phyloP scores from a whole-genome alignment of 139 green algal species.

The Chlamydomonas schloesseri region DNA sequence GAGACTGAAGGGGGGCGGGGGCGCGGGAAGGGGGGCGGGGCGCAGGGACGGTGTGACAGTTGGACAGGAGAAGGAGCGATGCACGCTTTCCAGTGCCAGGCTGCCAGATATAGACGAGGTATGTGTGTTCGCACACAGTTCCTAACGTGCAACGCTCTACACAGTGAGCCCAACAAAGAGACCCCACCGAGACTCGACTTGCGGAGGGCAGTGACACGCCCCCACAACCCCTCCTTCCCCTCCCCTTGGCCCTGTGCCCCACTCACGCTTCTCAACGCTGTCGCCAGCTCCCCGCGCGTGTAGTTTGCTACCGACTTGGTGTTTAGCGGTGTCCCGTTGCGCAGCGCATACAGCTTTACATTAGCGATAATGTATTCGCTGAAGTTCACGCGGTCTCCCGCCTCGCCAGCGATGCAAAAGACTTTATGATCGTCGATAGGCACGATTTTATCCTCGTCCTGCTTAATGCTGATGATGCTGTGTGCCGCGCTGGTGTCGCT shows the following conservation, averaged over 20 bases:
- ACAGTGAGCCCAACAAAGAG: too few relatives aligned
- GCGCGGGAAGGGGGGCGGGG: not conserved
- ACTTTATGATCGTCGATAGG: constrained; percentile 90
- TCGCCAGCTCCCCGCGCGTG: constrained; percentile 93
- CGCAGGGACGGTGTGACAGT: not conserved
- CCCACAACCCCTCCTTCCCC: too few relatives aligned
- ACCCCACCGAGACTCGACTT: too few relatives aligned
- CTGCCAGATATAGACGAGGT: too few relatives aligned
- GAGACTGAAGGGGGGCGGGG: constrained; percentile 70
- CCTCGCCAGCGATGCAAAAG: constrained; percentile 90
- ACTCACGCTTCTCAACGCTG: constrained; percentile 86
- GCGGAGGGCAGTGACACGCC: too few relatives aligned
- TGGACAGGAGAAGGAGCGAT: too few relatives aligned
- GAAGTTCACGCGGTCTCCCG: constrained; percentile 94
- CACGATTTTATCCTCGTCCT: constrained; percentile 96
- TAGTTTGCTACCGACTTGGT: constrained; percentile 95
- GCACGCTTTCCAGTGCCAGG: too few relatives aligned
- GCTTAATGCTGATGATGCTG: constrained; percentile 97
- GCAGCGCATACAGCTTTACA: constrained; percentile 90
- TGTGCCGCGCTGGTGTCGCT: constrained; percentile 90
- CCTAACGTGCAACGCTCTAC: too few relatives aligned
- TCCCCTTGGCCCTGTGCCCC: not conserved
- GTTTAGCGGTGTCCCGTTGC: constrained; percentile 85
- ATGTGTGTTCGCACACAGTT: too few relatives aligned
- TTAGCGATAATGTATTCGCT: constrained; percentile 93